These are phyloP conservation scores for Neurospora hispaniola DNA, from an alignment of 495 filamentous ascomycete species.

Conservation along the genomic window DNA sequence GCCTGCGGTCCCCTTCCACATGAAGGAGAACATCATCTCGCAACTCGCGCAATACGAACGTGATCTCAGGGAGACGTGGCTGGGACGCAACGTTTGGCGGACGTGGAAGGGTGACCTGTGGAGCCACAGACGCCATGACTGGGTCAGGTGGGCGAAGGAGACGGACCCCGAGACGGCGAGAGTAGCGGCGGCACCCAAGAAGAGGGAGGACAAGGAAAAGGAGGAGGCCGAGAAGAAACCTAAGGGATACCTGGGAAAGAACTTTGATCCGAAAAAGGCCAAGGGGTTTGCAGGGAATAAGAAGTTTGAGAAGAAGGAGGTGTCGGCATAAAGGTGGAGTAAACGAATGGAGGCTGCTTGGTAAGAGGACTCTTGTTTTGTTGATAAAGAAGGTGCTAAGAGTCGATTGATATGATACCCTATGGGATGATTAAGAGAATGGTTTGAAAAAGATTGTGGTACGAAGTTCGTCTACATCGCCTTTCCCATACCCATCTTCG, in stretches of 20 bases:
- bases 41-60: conserved; percentile 43
- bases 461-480: not conserved
- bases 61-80: conserved; percentile 57
- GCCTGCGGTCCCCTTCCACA: conserved; percentile 35
- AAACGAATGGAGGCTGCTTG: not conserved
- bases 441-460: not conserved
- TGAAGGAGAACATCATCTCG: conserved; percentile 41
- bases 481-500: not conserved
- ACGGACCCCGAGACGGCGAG: conserved; percentile 23
- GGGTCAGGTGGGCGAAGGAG: conserved; percentile 58
- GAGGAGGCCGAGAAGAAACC: conserved; percentile 2
- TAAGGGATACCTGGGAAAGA: not conserved
- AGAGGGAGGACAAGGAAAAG: conserved; percentile 5
- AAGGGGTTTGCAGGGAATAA: not conserved
- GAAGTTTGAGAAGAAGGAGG: not conserved
- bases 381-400: not conserved
- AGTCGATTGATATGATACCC: not conserved
- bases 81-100: conserved; percentile 76
- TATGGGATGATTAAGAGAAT: not conserved
- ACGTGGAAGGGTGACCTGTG: conserved; percentile 89
- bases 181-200: conserved; percentile 16
- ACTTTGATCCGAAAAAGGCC: not conserved
- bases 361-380: not conserved
- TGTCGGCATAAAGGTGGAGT: not conserved
- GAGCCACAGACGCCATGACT: conserved; percentile 50